Percentiles rank a stretch among this genome's conserved stretches.
Evolutionary conservation across 306 rosid genomes (phyloP).

Genomic region (Ziziphus jujuba): DNA sequence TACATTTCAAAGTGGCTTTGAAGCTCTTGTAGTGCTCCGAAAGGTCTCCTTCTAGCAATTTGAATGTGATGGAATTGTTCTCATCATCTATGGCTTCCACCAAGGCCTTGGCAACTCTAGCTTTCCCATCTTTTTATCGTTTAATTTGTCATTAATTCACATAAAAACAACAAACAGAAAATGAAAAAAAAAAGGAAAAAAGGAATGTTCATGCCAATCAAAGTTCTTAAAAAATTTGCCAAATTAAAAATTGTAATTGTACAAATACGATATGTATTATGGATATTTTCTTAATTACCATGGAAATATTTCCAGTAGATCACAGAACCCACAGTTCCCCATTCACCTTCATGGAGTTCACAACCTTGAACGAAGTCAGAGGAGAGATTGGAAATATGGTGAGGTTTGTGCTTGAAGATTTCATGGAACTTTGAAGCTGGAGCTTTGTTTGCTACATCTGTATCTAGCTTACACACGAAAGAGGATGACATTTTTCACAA

Average conservation of each 20-base stretch:
- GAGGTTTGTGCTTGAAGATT: slow-evolving; percentile 20
- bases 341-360: slow-evolving; percentile 20
- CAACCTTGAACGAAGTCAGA: background rate
- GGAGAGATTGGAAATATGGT: slow-evolving; percentile 9
- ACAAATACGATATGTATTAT: too few species aligned
- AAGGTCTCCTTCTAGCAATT: slow-evolving; percentile 38
- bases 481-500: too few species aligned
- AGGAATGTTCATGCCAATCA: too few species aligned
- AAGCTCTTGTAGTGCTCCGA: slow-evolving; percentile 34
- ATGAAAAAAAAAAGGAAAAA: too few species aligned
- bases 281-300: background rate
- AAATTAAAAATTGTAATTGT: too few species aligned
- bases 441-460: slow-evolving; percentile 15
- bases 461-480: slow-evolving; percentile 3
- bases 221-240: too few species aligned
- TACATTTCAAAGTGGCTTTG: background rate
- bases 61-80: slow-evolving; percentile 32
- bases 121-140: slow-evolving; percentile 34
- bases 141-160: too few species aligned
- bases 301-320: slow-evolving; percentile 24
- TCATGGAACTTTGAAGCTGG: slow-evolving; percentile 7
- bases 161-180: too few species aligned
- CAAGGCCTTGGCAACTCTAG: slow-evolving; percentile 28
- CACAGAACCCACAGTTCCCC: slow-evolving; percentile 19
- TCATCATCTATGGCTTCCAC: slow-evolving; percentile 38